Conservation (phyloP, 2,329 filamentous ascomycete species). For the Paraphaeosphaeria sporulosa region DNA sequence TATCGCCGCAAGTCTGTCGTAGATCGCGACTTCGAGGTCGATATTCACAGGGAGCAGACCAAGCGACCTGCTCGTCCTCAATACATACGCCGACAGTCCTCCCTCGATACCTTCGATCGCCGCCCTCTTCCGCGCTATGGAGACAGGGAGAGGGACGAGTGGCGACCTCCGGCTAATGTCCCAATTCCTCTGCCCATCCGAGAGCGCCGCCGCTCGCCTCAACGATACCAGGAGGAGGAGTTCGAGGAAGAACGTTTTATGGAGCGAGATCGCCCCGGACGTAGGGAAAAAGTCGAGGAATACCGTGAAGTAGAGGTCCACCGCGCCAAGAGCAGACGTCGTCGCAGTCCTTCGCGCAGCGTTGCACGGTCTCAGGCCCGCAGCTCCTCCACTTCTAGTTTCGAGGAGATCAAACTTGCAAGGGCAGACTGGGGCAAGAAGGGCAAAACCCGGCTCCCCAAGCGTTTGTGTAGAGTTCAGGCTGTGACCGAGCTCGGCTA, state of each 20-base stretch:
- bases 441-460: conserved; percentile 89
- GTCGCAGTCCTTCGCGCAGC: conserved; percentile 37
- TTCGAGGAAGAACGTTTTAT: conserved; percentile 62
- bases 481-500: conserved; percentile 87
- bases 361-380: conserved; percentile 30
- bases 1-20: conserved; percentile 66
- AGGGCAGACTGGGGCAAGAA: conserved; percentile 59
- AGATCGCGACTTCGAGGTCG: conserved; percentile 64
- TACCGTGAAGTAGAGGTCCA: conserved; percentile 59
- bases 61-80: conserved; percentile 67
- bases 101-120: conserved; percentile 88
- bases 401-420: conserved; percentile 48
- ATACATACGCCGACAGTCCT: conserved; percentile 82
- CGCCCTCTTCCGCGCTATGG: conserved; percentile 67
- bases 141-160: conserved; percentile 65
- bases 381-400: conserved; percentile 53
- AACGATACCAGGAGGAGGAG: conserved; percentile 72
- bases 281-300: conserved; percentile 41
- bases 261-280: conserved; percentile 30
- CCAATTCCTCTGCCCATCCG: conserved; percentile 70
- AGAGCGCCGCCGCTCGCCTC: conserved; percentile 57
- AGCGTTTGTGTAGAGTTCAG: conserved; percentile 77
- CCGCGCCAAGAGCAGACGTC: conserved; percentile 52
- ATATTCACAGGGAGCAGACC: conserved; percentile 46
- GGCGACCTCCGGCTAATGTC: conserved; percentile 71